These are phyloP conservation scores for Suillus lakei DNA, from an alignment of 768 basidiomycete genomes.

Conservation along the genomic window DNA sequence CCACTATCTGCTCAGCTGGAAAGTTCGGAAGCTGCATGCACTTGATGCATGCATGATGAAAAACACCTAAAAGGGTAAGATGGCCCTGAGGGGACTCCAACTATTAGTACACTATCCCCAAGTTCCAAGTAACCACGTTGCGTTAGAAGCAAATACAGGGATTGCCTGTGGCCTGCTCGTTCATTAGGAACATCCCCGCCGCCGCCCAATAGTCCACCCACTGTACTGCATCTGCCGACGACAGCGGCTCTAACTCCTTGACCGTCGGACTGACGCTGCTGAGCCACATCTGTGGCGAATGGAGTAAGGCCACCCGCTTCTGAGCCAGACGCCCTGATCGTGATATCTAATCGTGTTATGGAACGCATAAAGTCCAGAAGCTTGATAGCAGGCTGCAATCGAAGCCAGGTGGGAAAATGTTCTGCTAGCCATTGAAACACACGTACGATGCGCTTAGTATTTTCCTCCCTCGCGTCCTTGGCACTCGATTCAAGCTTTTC, in stretches of 20 bases:
- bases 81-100: neutral
- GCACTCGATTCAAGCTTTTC: constrained; percentile 21
- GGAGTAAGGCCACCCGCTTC: constrained; percentile 11
- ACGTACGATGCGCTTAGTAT: constrained; percentile 36
- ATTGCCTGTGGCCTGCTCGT: neutral
- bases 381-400: constrained; percentile 39
- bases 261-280: constrained; percentile 40
- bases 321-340: neutral
- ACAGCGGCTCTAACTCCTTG: constrained; percentile 30
- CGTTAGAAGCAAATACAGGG: neutral
- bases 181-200: constrained; percentile 24
- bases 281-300: constrained; percentile 35
- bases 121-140: constrained; percentile 2
- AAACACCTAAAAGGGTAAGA: neutral
- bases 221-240: constrained; percentile 25
- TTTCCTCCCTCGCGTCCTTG: constrained; percentile 22
- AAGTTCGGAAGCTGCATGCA: neutral
- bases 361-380: constrained; percentile 32
- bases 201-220: constrained; percentile 47
- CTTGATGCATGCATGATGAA: neutral
- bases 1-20: neutral
- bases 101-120: neutral
- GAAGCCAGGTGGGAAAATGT: constrained; percentile 32
- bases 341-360: constrained; percentile 23
- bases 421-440: constrained; percentile 48